Evolutionary conservation across 805 yeast genomes (phyloP).

Genomic region (Hermanozyma aechmeae): DNA sequence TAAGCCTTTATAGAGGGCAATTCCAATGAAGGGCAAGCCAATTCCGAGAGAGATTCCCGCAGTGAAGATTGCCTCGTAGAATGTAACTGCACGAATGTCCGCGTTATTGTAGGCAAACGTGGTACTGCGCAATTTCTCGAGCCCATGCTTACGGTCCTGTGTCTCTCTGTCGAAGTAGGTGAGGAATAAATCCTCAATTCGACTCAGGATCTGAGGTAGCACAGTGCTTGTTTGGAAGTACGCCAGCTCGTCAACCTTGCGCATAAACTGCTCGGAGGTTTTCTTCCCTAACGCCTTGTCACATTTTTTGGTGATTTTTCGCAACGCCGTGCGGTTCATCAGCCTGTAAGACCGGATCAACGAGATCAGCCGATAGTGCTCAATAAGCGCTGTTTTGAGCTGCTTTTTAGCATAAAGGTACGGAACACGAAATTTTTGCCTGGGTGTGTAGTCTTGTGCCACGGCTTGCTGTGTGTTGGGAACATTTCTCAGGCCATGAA

Average conservation of each 20-base stretch:
- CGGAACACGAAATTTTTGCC: constrained; percentile 36
- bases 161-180: constrained; percentile 46
- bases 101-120: constrained; percentile 28
- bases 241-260: constrained; percentile 41
- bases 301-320: constrained; percentile 83
- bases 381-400: constrained; percentile 59
- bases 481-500: too few species aligned
- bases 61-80: constrained; percentile 40
- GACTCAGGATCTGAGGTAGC: constrained; percentile 51
- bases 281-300: constrained; percentile 59
- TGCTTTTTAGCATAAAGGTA: constrained; percentile 59
- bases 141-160: constrained; percentile 52
- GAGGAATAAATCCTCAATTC: constrained; percentile 62
- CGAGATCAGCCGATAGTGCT: constrained; percentile 66
- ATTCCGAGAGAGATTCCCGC: constrained; percentile 68
- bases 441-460: constrained; percentile 44
- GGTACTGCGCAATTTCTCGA: constrained; percentile 50
- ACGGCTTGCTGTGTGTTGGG: too few species aligned
- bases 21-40: constrained; percentile 56
- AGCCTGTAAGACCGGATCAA: constrained; percentile 61
- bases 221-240: constrained; percentile 56
- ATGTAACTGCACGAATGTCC: constrained; percentile 17
- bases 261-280: constrained; percentile 41
- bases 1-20: constrained; percentile 48
- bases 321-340: constrained; percentile 77